Evolutionary conservation across 1,139 yeast genomes (phyloP), one percentile per base, ranked within the genome.

Genomic region (Hyphopichia burtonii): DNA sequence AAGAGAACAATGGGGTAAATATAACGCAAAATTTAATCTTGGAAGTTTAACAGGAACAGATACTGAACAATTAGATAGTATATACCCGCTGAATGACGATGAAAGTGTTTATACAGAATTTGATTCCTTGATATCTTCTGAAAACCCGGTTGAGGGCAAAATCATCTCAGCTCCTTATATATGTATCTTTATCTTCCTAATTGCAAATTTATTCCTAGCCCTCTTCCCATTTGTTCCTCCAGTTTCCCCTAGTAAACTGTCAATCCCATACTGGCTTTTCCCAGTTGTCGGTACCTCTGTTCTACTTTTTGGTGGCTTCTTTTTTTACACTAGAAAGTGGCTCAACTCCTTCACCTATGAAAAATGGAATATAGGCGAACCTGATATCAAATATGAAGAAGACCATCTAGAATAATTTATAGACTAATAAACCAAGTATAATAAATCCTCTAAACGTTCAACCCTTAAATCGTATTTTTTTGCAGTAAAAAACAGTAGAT

Each of bases 221-320:
- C 42, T 80, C 10, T 72, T 80, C 42, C 85, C 86, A 6, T 79
- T 81, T 55, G 59, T 80, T 0, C 82, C 80, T 3, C 86, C 86
- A 2, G 18, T 18, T 17, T 5, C 16, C 4, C 17, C 32, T 12
- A 3, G 7, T 9, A 16, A 16, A 2, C 46, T 12, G 43, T 52
- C 49, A 57, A 66, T 62, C 39, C 84, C 86, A 1, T 81, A 75
- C 51, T 81, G 78, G 71, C 71, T 79, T 27, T 79, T 80, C 53
- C 85, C 86, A 0, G 63, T 71, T 6, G 74, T 80, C 2, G 82
- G 85, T 0, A 61, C 79, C 2, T 60, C 71, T 2, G 76, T 77
- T 7, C 55, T 80, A 20, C 42, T 65, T 0, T 36, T 66, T n/a
- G 86, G 86, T 2, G 77, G 61, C 0, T 51, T 66, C 0, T 81